These are phyloP conservation scores for Trichosanthes cucumerina DNA, from an alignment of 306 rosid genomes.

Conservation along the genomic window DNA sequence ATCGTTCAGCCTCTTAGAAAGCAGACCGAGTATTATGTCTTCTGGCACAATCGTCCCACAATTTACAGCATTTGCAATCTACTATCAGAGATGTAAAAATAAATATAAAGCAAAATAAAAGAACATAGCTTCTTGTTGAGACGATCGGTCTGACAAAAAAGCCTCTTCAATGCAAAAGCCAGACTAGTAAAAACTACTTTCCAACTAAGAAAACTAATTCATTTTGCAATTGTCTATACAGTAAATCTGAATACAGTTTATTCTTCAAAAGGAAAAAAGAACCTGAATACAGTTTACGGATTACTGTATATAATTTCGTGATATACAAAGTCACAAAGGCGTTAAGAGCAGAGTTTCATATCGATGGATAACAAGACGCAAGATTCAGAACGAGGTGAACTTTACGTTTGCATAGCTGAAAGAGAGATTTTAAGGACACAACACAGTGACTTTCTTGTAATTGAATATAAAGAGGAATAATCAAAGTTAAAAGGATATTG, in stretches of 20 bases:
- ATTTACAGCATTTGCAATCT: constrained; percentile 53
- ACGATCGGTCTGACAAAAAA: not conserved
- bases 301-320: too few species aligned
- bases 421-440: not conserved
- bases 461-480: too few species aligned
- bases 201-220: not conserved
- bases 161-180: not conserved
- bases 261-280: too few species aligned
- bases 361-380: not conserved
- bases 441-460: too few species aligned
- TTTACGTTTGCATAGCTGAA: not conserved
- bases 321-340: not conserved
- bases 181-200: not conserved
- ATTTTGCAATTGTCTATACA: not conserved
- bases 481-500: not conserved
- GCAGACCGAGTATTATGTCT: constrained; percentile 39
- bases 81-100: not conserved
- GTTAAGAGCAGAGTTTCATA: not conserved
- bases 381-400: not conserved
- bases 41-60: constrained; percentile 45
- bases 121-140: not conserved
- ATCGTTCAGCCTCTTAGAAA: constrained; percentile 51
- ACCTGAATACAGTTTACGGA: not conserved
- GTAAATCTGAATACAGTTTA: too few species aligned
- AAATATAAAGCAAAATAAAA: not conserved